These are phyloP conservation scores for Baudoinia panamericana DNA, from an alignment of 495 filamentous ascomycete genomes.

Conservation along the genomic window DNA sequence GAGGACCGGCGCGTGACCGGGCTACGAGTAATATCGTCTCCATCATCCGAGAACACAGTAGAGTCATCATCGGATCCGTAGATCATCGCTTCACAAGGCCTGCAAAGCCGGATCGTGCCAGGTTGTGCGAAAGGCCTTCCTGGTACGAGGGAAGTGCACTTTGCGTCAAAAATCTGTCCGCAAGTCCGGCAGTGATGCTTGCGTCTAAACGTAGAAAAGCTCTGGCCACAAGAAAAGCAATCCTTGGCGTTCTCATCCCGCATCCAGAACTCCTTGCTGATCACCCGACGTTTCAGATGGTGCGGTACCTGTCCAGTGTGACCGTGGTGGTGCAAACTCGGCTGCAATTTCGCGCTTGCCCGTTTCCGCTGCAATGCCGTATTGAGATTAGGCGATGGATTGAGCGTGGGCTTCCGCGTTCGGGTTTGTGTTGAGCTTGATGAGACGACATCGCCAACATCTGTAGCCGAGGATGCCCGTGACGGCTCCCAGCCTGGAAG, in stretches of 20 bases:
- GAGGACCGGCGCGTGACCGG: slow-evolving; percentile 4
- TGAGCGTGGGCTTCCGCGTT: slow-evolving; percentile 6
- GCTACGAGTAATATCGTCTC: slow-evolving; percentile 3
- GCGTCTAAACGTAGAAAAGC: slow-evolving; percentile 84
- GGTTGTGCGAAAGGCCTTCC: slow-evolving; percentile 79
- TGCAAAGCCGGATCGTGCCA: slow-evolving; percentile 79
- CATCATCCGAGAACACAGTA: slow-evolving; percentile 36
- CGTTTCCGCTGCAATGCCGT: slow-evolving; percentile 13
- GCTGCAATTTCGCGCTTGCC: slow-evolving; percentile 13
- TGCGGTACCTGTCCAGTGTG: slow-evolving; percentile 1
- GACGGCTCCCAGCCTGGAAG: slow-evolving; percentile 38
- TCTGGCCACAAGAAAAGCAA: slow-evolving; percentile 80
- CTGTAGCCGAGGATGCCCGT: slow-evolving; percentile 45
- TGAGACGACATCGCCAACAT: slow-evolving; percentile 28
- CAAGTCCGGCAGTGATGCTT: slow-evolving; percentile 94
- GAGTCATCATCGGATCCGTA: slow-evolving; percentile 83
- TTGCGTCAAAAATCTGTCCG: slow-evolving; percentile 95
- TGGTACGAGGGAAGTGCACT: slow-evolving; percentile 81
- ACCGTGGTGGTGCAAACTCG: neutral
- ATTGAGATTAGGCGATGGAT: slow-evolving; percentile 19
- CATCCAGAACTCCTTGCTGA: slow-evolving; percentile 98
- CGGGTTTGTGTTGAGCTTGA: slow-evolving; percentile 4
- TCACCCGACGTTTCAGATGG: slow-evolving; percentile 47
- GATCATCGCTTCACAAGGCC: slow-evolving; percentile 85
- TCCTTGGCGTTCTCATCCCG: slow-evolving; percentile 96